These are phyloP conservation scores for Thelonectria discophora DNA, from an alignment of 2,329 filamentous ascomycete genomes.

Conservation along the genomic window DNA sequence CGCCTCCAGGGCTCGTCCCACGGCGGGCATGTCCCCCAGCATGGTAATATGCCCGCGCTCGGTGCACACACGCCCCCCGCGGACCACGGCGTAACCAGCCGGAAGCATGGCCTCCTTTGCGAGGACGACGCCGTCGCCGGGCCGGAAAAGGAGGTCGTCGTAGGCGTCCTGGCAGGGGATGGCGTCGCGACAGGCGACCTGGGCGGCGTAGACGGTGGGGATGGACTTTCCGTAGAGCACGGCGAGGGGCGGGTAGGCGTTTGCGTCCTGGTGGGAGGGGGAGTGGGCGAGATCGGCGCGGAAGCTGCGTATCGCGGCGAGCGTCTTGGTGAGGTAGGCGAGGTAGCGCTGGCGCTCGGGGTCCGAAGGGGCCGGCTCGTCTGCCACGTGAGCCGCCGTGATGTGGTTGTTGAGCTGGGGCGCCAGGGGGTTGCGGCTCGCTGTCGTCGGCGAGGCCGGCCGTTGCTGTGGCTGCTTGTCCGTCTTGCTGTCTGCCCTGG, in stretches of 20 bases:
- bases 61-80: conserved; percentile 78
- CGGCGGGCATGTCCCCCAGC: conserved; percentile 82
- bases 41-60: conserved; percentile 89
- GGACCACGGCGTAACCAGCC: conserved; percentile 77
- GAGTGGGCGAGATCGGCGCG: conserved; percentile 76
- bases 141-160: conserved; percentile 85
- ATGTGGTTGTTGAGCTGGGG: conserved; percentile 39
- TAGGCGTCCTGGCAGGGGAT: conserved; percentile 83
- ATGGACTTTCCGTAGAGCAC: conserved; percentile 88
- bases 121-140: conserved; percentile 88
- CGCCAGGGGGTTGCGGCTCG: conserved; percentile 42
- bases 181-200: conserved; percentile 74
- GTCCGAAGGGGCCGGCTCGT: conserved; percentile 38
- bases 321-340: conserved; percentile 77
- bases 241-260: conserved; percentile 82
- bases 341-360: conserved; percentile 49
- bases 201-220: conserved; percentile 84
- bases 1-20: conserved; percentile 77
- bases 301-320: conserved; percentile 77
- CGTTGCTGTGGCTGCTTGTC: conserved; percentile 42
- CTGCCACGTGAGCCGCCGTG: conserved; percentile 29
- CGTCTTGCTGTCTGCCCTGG: conserved; percentile 54
- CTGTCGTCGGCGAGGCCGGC: conserved; percentile 24
- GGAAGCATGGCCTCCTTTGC: conserved; percentile 88
- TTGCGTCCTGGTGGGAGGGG: conserved; percentile 66